phyloP scores from a whole-genome alignment of 176 grass and related monocot genomes.

The Melocanna baccifera region DNA sequence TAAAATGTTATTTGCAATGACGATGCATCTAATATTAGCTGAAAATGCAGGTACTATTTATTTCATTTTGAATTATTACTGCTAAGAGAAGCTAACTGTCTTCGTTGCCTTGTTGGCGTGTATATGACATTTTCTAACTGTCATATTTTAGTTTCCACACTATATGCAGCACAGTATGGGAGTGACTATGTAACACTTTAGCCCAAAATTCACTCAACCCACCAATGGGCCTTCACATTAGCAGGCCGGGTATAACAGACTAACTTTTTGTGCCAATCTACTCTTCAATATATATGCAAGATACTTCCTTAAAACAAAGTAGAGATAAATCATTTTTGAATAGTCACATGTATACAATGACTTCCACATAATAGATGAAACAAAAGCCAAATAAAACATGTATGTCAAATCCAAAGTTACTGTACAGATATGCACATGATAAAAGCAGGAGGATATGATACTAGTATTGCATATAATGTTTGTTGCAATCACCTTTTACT shows the following conservation, averaged over 20 bases:
- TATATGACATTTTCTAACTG: background rate
- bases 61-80: background rate
- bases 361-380: conserved; percentile 13
- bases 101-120: background rate
- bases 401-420: background rate
- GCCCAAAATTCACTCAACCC: too few relatives aligned
- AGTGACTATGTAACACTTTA: background rate
- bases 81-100: background rate
- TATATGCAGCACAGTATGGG: background rate
- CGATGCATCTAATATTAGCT: background rate
- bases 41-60: background rate
- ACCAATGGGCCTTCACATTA: too few relatives aligned
- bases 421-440: background rate
- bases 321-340: background rate
- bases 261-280: background rate
- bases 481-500: conserved; percentile 52
- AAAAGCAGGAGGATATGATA: conserved; percentile 23
- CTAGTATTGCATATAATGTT: background rate
- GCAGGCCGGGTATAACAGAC: too few relatives aligned
- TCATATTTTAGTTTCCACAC: background rate
- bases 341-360: conserved; percentile 10
- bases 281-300: background rate
- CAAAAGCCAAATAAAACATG: conserved; percentile 13
- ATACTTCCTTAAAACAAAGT: background rate
- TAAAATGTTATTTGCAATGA: background rate